A percentile compares a stretch with the other conserved stretches of the same genome.
Conservation (phyloP, 257 asterid genomes). For the Solanum ossicruentum region DNA sequence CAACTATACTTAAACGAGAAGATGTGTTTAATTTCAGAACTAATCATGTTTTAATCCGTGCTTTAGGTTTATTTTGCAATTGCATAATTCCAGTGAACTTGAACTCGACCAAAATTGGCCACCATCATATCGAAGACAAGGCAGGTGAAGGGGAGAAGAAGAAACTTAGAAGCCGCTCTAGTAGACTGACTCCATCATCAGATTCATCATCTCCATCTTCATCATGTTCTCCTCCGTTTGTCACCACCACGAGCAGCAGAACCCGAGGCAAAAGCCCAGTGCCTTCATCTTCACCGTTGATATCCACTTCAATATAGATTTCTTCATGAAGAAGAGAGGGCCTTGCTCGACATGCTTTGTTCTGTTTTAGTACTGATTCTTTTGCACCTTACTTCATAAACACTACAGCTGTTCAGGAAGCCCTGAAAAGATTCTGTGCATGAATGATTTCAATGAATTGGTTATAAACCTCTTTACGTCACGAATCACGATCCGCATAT, state of each 20-base stretch:
- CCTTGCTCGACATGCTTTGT: not conserved
- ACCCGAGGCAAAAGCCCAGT: constrained; percentile 14
- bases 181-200: constrained; percentile 20
- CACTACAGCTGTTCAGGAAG: not conserved
- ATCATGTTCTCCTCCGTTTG: constrained; percentile 19
- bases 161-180: constrained; percentile 41
- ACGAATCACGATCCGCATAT: not conserved
- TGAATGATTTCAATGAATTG: constrained; percentile 1
- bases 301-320: constrained; percentile 6
- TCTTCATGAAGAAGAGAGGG: not conserved
- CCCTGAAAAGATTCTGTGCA: constrained; percentile 18
- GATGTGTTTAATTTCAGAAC: not conserved
- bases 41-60: not conserved
- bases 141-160: constrained; percentile 35
- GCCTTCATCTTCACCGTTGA: constrained; percentile 25
- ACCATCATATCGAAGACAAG: constrained; percentile 42
- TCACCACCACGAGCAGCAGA: constrained; percentile 10
- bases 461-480: not conserved
- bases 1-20: not conserved
- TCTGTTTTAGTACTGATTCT: not conserved
- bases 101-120: constrained; percentile 43
- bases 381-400: not conserved
- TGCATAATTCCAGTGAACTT: constrained; percentile 63
- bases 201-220: constrained; percentile 36
- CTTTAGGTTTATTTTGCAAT: constrained; percentile 48